Conservation (phyloP, 2,329 filamentous ascomycete genomes). For the Neocucurbitaria cava region DNA sequence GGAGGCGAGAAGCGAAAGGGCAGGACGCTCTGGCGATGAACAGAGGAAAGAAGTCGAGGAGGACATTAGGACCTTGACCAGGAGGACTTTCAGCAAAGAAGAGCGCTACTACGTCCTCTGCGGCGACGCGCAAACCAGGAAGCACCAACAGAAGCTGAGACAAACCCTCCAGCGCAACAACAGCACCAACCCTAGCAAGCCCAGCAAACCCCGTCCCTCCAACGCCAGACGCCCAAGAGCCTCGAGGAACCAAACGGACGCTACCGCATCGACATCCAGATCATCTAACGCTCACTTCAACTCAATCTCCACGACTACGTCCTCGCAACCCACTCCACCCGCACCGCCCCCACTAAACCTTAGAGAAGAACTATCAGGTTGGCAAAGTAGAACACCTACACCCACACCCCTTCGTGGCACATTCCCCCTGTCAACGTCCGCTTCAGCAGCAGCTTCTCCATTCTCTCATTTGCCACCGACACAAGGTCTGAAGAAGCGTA, state of each 20-base stretch:
- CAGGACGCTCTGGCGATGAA: no score
- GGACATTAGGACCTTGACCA: background rate
- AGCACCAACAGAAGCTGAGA: background rate
- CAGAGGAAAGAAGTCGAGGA: background rate
- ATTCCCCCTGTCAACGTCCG: background rate
- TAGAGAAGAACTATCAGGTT: background rate
- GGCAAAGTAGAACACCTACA: background rate
- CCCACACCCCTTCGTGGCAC: background rate
- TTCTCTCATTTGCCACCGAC: no score
- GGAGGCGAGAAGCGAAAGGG: background rate
- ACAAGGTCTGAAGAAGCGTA: no score
- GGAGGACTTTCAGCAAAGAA: background rate
- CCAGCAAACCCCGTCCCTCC: background rate
- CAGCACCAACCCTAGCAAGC: background rate
- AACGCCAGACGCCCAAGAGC: background rate
- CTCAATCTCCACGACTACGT: no score
- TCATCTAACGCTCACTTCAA: background rate
- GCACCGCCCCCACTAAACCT: background rate
- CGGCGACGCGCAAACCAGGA: background rate
- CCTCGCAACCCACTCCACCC: background rate
- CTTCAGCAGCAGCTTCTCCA: no score
- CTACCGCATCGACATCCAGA: background rate
- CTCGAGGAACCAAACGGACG: background rate
- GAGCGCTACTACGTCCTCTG: constrained; percentile 2
- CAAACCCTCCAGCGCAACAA: background rate